Conservation (phyloP, 2,329 filamentous ascomycete species). For the Neopestalotiopsis sp. region DNA sequence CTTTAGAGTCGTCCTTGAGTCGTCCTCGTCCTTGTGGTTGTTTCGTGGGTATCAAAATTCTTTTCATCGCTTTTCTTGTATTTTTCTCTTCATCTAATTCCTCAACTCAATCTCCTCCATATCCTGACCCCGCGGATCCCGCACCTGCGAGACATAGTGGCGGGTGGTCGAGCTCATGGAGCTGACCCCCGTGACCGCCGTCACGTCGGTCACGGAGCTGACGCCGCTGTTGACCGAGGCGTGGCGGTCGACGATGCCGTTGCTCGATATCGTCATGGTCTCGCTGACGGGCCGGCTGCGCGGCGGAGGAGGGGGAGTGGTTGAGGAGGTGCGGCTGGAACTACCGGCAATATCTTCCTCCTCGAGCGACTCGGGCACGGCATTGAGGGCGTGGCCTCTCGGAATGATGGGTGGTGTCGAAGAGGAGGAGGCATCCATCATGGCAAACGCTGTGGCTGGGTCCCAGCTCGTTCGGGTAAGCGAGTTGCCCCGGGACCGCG, state of each 20-base stretch:
- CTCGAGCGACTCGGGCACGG: constrained; percentile 36
- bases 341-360: constrained; percentile 26
- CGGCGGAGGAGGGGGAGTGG: too few species aligned
- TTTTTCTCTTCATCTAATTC: neutral
- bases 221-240: neutral
- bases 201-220: neutral
- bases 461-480: neutral
- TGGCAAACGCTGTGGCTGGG: constrained; percentile 4
- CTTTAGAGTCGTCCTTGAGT: neutral
- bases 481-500: constrained; percentile 15
- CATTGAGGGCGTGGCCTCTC: constrained; percentile 33
- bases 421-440: neutral
- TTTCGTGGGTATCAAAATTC: neutral
- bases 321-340: too few species aligned
- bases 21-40: neutral
- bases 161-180: neutral
- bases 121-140: constrained; percentile 7
- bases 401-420: neutral
- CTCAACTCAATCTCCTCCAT: constrained; percentile 12
- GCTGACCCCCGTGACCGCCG: neutral
- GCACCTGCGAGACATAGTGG: neutral
- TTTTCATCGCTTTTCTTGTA: too few species aligned
- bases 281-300: neutral
- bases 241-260: neutral
- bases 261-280: neutral